A percentile compares a stretch with the other conserved stretches of the same genome.
Conservation (phyloP, 2,329 filamentous ascomycete genomes). For the Neofusicoccum parvum region DNA sequence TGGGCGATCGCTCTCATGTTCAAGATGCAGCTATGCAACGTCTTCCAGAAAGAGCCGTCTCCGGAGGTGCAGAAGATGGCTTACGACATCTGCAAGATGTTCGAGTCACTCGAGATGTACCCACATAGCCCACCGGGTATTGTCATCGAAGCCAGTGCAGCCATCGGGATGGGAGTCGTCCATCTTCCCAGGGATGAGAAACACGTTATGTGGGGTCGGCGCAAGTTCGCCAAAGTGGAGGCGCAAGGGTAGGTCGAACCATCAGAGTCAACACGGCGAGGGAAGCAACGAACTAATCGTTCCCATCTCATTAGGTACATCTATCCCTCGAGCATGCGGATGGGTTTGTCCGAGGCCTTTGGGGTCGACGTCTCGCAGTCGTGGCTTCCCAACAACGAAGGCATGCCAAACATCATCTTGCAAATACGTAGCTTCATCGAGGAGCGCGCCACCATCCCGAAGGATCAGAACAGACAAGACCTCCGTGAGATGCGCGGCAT, state of each 20-base stretch:
- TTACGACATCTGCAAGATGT: conserved; percentile 72
- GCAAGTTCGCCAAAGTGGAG: conserved; percentile 78
- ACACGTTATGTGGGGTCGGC: conserved; percentile 77
- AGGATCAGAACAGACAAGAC: conserved; percentile 60
- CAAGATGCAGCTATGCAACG: conserved; percentile 68
- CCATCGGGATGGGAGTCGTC: conserved; percentile 72
- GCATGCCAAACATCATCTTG: conserved; percentile 71
- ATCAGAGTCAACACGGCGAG: not conserved
- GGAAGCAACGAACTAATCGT: not conserved
- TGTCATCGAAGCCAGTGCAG: conserved; percentile 72
- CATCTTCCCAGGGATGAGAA: conserved; percentile 76
- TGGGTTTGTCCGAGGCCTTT: conserved; percentile 76
- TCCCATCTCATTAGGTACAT: conserved; percentile 66
- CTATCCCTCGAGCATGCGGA: conserved; percentile 73
- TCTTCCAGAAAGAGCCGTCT: conserved; percentile 53
- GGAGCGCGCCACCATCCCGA: conserved; percentile 63
- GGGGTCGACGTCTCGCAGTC: conserved; percentile 72
- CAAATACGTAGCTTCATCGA: conserved; percentile 80
- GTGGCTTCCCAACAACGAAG: conserved; percentile 88
- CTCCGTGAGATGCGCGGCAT: conserved; percentile 75
- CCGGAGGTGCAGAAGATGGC: conserved; percentile 64
- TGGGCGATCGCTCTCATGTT: conserved; percentile 80
- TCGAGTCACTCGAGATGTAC: conserved; percentile 76
- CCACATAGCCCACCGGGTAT: conserved; percentile 70
- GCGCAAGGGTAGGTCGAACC: conserved; percentile 67